phyloP scores from a whole-genome alignment of 345 rosid species.

The Abelmoschus esculentus region DNA sequence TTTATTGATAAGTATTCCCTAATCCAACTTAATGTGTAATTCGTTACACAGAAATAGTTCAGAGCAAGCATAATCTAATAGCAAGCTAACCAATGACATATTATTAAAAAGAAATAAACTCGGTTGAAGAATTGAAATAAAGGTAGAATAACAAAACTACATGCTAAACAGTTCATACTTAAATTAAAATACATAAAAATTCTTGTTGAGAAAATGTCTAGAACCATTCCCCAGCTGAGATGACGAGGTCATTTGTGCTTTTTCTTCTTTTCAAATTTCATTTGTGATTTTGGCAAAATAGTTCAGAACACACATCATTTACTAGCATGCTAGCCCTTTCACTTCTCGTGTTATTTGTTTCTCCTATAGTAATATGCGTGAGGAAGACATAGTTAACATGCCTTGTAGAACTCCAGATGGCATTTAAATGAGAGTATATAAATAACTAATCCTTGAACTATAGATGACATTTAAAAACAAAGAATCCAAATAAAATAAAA shows the following conservation, averaged over 20 bases:
- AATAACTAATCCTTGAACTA: neutral
- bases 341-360: neutral
- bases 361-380: neutral
- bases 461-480: neutral
- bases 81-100: neutral
- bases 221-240: neutral
- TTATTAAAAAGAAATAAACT: constrained; percentile 18
- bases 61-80: neutral
- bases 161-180: neutral
- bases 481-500: neutral
- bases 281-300: neutral
- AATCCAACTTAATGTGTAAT: neutral
- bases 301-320: neutral
- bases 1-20: neutral
- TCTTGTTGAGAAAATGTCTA: neutral
- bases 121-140: constrained; percentile 9
- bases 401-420: neutral
- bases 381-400: neutral
- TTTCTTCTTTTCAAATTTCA: neutral
- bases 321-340: neutral
- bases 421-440: neutral
- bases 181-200: neutral
- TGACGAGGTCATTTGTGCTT: neutral
- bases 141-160: neutral
- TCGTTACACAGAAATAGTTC: neutral